phyloP scores from a whole-genome alignment of 495 filamentous ascomycete species.

The Halenospora varia region DNA sequence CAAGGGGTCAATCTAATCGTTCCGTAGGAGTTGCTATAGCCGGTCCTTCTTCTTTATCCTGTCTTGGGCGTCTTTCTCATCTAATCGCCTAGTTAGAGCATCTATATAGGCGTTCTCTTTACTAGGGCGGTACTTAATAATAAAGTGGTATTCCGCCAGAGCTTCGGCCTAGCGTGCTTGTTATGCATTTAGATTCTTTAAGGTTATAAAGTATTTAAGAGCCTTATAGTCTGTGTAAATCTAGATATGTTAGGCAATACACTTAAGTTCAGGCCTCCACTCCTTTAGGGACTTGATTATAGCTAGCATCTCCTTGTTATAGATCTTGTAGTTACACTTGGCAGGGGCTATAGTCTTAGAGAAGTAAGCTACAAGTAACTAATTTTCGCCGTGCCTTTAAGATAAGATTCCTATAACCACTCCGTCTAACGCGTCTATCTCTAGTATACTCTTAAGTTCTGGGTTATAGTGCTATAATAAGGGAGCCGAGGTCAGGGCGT shows the following conservation, averaged over 20 bases:
- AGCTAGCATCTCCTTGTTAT: slow-evolving; percentile 20
- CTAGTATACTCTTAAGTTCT: too few species aligned
- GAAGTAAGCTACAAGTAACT: slow-evolving; percentile 9
- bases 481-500: too few species aligned
- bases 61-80: not conserved
- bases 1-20: not conserved
- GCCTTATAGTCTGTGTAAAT: slow-evolving; percentile 3
- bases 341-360: slow-evolving; percentile 8
- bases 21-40: not conserved
- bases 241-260: not conserved
- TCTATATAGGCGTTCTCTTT: not conserved
- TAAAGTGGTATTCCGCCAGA: slow-evolving; percentile 6
- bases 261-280: not conserved
- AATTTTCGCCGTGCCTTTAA: slow-evolving; percentile 3
- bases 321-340: slow-evolving; percentile 22
- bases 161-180: slow-evolving; percentile 3
- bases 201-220: slow-evolving; percentile 13
- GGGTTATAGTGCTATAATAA: too few species aligned
- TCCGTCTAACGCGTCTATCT: slow-evolving; percentile 10
- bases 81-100: not conserved
- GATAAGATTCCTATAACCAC: not conserved
- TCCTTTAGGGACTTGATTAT: not conserved
- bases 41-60: too few species aligned
- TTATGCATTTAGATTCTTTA: not conserved
- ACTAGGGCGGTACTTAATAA: slow-evolving; percentile 4